Percentiles rank a stretch among this genome's conserved stretches.
These are phyloP conservation scores for Citrus australasica DNA, from an alignment of 345 rosid genomes.

Conservation along the genomic window DNA sequence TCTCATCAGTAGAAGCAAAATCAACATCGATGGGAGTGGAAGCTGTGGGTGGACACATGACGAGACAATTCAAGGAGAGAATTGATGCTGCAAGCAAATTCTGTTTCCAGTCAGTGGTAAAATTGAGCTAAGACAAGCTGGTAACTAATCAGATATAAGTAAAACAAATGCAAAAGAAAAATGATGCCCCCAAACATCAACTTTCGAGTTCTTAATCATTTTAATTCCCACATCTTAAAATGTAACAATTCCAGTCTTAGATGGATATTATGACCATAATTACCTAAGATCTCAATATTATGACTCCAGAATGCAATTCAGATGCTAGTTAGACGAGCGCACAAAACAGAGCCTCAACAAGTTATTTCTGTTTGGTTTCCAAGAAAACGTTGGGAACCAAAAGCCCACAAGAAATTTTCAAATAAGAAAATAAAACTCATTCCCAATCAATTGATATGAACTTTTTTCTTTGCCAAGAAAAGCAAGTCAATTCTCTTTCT, in stretches of 20 bases:
- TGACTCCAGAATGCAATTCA: background rate
- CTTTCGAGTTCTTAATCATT: background rate
- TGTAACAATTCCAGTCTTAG: background rate
- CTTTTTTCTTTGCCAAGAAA: background rate
- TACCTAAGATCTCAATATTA: background rate
- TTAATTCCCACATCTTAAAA: background rate
- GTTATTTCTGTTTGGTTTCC: background rate
- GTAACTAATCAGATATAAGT: background rate
- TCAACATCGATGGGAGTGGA: slow-evolving; percentile 1
- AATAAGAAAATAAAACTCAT: background rate
- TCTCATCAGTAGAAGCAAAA: slow-evolving; percentile 15
- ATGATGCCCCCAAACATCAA: background rate
- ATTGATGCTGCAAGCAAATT: background rate
- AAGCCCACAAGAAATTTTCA: background rate
- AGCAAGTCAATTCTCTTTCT: background rate
- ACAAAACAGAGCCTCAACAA: background rate
- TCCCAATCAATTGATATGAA: background rate
- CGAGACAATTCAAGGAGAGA: slow-evolving; percentile 19
- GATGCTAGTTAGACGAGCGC: background rate
- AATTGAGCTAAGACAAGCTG: background rate
- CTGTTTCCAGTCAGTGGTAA: background rate
- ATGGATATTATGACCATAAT: background rate
- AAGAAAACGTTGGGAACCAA: background rate
- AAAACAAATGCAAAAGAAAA: background rate
- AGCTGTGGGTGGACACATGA: slow-evolving; percentile 21